Conservation (phyloP, 148 eudicot genomes). For the Drosera capensis region DNA sequence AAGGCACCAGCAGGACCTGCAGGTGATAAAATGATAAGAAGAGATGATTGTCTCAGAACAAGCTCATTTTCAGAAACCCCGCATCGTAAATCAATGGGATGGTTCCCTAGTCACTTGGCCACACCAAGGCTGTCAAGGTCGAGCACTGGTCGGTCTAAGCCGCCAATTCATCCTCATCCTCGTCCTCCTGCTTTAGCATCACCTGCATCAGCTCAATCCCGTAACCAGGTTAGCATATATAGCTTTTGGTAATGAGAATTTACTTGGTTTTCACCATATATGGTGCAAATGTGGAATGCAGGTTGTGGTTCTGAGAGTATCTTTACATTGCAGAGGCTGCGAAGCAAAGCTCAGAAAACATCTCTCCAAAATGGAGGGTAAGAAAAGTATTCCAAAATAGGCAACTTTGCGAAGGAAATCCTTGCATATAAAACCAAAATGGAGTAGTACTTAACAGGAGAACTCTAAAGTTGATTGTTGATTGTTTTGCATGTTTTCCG, state of each 20-base stretch:
- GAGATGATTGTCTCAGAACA: not conserved
- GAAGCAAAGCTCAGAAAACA: not conserved
- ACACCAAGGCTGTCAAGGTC: not conserved
- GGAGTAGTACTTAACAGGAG: no score
- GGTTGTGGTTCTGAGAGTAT: not conserved
- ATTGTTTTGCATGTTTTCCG: no score
- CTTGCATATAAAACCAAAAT: no score
- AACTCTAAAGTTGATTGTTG: no score
- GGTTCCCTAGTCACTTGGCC: not conserved
- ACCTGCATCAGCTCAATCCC: not conserved
- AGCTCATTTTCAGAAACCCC: not conserved
- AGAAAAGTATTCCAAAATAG: not conserved
- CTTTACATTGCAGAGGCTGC: conserved; percentile 1
- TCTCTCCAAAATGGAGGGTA: conserved; percentile 1
- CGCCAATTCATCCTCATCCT: not conserved
- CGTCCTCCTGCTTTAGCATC: not conserved
- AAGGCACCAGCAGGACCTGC: no score
- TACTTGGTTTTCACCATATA: no score
- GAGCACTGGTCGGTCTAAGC: not conserved
- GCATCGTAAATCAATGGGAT: not conserved
- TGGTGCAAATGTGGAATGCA: not conserved
- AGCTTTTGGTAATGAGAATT: not conserved
- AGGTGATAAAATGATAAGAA: no score
- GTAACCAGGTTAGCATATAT: not conserved
- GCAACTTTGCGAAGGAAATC: no score